Evolutionary conservation across 2,329 filamentous ascomycete species (phyloP).

Genomic region (Fusarium sp.): DNA sequence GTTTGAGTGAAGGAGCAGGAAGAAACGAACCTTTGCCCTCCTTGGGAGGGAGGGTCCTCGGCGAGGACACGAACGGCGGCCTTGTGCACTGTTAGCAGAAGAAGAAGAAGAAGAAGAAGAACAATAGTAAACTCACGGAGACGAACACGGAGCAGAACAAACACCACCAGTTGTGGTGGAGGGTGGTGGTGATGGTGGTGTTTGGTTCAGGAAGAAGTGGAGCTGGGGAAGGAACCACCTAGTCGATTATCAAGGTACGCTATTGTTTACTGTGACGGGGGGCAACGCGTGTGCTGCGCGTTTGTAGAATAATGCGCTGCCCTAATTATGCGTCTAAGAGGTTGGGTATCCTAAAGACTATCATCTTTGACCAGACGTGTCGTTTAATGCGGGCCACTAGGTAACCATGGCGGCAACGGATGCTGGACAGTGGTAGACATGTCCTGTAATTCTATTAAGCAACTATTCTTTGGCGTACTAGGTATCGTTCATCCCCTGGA

Average conservation of each 20-base stretch:
- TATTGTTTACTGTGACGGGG: background rate
- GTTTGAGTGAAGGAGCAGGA: background rate
- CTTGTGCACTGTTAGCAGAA: background rate
- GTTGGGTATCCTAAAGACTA: background rate
- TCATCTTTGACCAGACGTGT: slow-evolving; percentile 11
- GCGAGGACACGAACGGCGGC: background rate
- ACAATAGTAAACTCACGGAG: background rate
- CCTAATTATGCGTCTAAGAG: slow-evolving; percentile 4
- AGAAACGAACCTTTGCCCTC: background rate
- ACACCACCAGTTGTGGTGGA: background rate
- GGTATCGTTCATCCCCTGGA: background rate
- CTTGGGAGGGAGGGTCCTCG: background rate
- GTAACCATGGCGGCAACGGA: background rate
- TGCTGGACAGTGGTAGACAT: background rate
- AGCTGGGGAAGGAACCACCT: background rate
- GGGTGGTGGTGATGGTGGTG: background rate
- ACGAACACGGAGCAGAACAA: background rate
- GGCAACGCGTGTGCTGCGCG: background rate
- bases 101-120: background rate
- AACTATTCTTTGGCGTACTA: background rate
- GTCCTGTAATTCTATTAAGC: background rate
- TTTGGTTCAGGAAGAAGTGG: background rate
- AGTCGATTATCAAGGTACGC: background rate
- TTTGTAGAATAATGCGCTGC: background rate
- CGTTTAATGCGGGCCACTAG: slow-evolving; percentile 10